Conservation (phyloP, 768 basidiomycete genomes). For the Mycena crocata region DNA sequence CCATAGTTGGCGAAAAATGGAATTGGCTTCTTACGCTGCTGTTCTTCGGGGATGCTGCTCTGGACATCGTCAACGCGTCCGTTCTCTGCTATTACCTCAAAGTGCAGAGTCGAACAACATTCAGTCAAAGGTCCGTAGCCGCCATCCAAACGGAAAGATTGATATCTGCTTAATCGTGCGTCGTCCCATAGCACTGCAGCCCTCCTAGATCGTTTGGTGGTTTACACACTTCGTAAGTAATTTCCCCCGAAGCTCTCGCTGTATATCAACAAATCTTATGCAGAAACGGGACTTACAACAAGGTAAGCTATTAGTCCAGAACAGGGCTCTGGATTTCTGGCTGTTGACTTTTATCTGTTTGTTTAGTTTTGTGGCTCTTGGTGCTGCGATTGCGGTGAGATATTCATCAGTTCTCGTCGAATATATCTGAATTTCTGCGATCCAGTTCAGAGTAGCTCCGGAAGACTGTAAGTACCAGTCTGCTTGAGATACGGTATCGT, state of each 20-base stretch:
- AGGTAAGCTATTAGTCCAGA: conserved; percentile 14
- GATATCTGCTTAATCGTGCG: not conserved
- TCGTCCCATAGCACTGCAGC: conserved; percentile 12
- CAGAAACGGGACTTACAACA: conserved; percentile 29
- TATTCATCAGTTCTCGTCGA: not conserved
- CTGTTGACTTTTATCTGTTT: conserved; percentile 1
- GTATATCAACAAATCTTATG: not conserved
- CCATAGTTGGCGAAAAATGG: conserved; percentile 6
- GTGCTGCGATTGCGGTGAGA: conserved; percentile 26
- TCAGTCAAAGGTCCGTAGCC: conserved; percentile 15
- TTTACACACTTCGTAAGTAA: conserved; percentile 30
- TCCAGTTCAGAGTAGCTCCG: conserved; percentile 28
- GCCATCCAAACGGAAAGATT: too few relatives aligned
- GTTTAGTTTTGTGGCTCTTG: conserved; percentile 28
- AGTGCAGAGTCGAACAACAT: conserved; percentile 17
- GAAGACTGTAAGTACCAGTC: conserved; percentile 12
- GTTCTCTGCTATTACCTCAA: conserved; percentile 28
- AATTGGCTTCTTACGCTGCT: conserved; percentile 19
- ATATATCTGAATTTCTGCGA: not conserved
- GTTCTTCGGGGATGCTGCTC: conserved; percentile 26
- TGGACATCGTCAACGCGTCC: conserved; percentile 25
- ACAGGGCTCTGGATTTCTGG: not conserved
- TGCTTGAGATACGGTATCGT: too few relatives aligned
- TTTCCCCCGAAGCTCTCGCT: not conserved
- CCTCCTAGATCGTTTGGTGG: conserved; percentile 19